Conservation (phyloP, 371 early-diverging fungal genomes). For the Massospora cicadina region DNA sequence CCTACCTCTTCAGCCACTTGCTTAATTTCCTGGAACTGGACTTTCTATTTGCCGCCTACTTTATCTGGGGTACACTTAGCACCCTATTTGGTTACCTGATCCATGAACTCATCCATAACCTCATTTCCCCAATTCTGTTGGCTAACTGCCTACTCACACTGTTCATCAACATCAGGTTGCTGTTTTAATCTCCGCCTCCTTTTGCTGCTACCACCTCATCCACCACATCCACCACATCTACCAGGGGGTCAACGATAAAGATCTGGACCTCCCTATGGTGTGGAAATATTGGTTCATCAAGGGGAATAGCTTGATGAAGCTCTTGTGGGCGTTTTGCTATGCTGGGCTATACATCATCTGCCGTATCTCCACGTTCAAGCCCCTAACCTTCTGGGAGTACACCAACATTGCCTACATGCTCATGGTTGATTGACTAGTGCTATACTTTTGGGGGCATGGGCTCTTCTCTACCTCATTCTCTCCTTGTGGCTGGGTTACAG, state of each 20-base stretch:
- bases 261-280: slow-evolving; percentile 85
- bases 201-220: slow-evolving; percentile 87
- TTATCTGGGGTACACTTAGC: slow-evolving; percentile 70
- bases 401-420: slow-evolving; percentile 56
- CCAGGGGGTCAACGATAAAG: slow-evolving; percentile 88
- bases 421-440: slow-evolving; percentile 33
- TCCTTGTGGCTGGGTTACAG: slow-evolving; percentile 80
- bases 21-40: slow-evolving; percentile 34
- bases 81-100: slow-evolving; percentile 60
- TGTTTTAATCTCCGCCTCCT: slow-evolving; percentile 66
- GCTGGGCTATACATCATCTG: slow-evolving; percentile 82
- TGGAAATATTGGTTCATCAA: slow-evolving; percentile 67
- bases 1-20: slow-evolving; percentile 55
- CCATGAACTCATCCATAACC: slow-evolving; percentile 83
- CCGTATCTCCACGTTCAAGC: slow-evolving; percentile 60
- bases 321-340: slow-evolving; percentile 70
- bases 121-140: slow-evolving; percentile 44
- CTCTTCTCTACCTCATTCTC: slow-evolving; percentile 50
- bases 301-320: slow-evolving; percentile 51
- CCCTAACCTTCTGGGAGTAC: slow-evolving; percentile 59
- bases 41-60: slow-evolving; percentile 45
- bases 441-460: slow-evolving; percentile 41
- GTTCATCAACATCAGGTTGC: slow-evolving; percentile 69
- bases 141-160: slow-evolving; percentile 66
- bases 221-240: slow-evolving; percentile 95